Conservation (phyloP, 345 rosid genomes). For the Euphorbia tirucalli region DNA sequence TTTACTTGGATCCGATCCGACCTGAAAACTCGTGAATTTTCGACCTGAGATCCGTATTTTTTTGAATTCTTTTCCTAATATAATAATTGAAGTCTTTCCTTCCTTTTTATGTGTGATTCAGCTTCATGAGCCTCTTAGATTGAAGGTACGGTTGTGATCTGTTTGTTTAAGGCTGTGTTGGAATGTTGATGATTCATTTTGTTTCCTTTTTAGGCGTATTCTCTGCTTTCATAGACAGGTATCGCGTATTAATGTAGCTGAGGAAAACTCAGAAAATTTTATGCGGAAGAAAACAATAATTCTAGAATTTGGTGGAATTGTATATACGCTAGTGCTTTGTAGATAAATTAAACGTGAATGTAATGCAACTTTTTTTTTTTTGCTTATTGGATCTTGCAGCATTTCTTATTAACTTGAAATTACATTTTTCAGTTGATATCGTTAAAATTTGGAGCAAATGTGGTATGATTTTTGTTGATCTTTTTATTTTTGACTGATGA, state of each 20-base stretch:
- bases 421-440: neutral
- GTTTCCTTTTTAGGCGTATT: neutral
- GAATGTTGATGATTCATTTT: neutral
- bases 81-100: neutral
- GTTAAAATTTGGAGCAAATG: neutral
- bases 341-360: neutral
- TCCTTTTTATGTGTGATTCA: conserved; percentile 2
- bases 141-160: conserved; percentile 5
- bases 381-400: neutral
- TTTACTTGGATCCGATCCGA: conserved; percentile 37
- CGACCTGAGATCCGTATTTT: conserved; percentile 21
- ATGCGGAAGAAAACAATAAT: neutral
- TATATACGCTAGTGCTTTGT: neutral
- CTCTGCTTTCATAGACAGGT: neutral
- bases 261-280: neutral
- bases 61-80: conserved; percentile 8
- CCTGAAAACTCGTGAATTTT: conserved; percentile 9
- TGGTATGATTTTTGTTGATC: neutral
- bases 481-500: neutral
- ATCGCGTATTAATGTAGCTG: neutral
- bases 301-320: neutral
- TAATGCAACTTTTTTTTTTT: neutral
- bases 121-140: conserved; percentile 9
- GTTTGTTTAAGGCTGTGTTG: neutral
- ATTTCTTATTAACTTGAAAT: neutral